Percentiles rank a stretch among this genome's conserved stretches.
phyloP scores from a whole-genome alignment of 441 rosid species.

The Eutrema salsugineum region DNA sequence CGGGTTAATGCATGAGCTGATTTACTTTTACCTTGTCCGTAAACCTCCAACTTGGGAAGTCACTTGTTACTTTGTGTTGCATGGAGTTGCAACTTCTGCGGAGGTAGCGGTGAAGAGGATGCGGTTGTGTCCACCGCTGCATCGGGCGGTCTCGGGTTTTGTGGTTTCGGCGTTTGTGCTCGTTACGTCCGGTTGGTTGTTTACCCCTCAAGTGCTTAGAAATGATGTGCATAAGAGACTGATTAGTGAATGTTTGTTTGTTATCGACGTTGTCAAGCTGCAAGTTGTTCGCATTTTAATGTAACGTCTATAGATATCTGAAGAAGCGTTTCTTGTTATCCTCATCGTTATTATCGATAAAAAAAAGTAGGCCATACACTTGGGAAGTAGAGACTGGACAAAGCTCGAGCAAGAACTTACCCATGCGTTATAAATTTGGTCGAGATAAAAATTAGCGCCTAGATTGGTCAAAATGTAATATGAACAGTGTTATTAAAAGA shows the following conservation, averaged over 20 bases:
- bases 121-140: slow-evolving; percentile 22
- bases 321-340: background rate
- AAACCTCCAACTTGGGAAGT: slow-evolving; percentile 53
- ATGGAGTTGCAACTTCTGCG: slow-evolving; percentile 33
- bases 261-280: slow-evolving; percentile 1
- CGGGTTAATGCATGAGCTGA: slow-evolving; percentile 48
- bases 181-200: slow-evolving; percentile 36
- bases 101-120: slow-evolving; percentile 40
- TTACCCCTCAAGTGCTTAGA: slow-evolving; percentile 36
- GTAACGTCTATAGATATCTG: background rate
- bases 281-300: background rate
- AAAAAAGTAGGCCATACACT: background rate
- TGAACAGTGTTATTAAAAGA: too few relatives aligned
- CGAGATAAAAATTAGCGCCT: too few relatives aligned
- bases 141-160: slow-evolving; percentile 25
- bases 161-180: slow-evolving; percentile 31
- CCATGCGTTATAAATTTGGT: background rate
- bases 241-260: slow-evolving; percentile 19
- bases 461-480: too few relatives aligned
- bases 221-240: slow-evolving; percentile 28
- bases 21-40: slow-evolving; percentile 35
- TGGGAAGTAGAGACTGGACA: background rate
- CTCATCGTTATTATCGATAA: background rate
- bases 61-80: slow-evolving; percentile 44
- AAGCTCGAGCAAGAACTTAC: background rate